These are phyloP conservation scores for Podospora pseudocomata DNA, from an alignment of 495 filamentous ascomycete species.

Conservation along the genomic window DNA sequence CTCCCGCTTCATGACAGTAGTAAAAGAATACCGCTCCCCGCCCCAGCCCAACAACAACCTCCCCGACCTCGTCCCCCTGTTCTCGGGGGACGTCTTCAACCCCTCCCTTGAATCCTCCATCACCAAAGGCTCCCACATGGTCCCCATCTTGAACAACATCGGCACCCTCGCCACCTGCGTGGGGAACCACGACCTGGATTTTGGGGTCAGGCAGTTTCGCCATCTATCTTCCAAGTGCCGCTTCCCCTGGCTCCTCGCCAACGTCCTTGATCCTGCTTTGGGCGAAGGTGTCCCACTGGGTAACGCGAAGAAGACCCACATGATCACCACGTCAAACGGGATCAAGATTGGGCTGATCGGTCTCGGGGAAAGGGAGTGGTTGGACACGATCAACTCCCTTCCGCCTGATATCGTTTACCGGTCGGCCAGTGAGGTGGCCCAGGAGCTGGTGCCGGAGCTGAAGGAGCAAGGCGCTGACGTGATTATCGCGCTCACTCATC, in stretches of 20 bases:
- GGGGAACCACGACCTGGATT: slow-evolving; percentile 92
- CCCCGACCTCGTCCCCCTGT: slow-evolving; percentile 71
- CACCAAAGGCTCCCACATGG: slow-evolving; percentile 86
- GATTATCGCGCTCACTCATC: slow-evolving; percentile 76
- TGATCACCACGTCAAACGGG: slow-evolving; percentile 75
- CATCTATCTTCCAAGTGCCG: slow-evolving; percentile 68
- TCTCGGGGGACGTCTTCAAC: slow-evolving; percentile 91
- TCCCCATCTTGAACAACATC: slow-evolving; percentile 76
- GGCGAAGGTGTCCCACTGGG: slow-evolving; percentile 66
- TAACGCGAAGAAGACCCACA: slow-evolving; percentile 62
- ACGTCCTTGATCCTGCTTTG: slow-evolving; percentile 74
- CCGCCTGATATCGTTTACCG: slow-evolving; percentile 77
- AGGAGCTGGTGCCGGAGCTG: slow-evolving; percentile 63
- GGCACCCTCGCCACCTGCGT: slow-evolving; percentile 73
- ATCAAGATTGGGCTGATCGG: slow-evolving; percentile 84
- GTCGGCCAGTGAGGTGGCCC: slow-evolving; percentile 67
- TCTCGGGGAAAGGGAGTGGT: slow-evolving; percentile 71
- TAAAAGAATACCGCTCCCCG: slow-evolving; percentile 65
- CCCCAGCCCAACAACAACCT: slow-evolving; percentile 45
- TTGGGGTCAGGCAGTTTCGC: slow-evolving; percentile 76
- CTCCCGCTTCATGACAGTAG: slow-evolving; percentile 72
- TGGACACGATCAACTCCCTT: slow-evolving; percentile 81
- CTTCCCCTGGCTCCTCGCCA: slow-evolving; percentile 88
- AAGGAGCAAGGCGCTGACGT: slow-evolving; percentile 76
- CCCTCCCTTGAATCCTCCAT: slow-evolving; percentile 80